Evolutionary conservation across 768 basidiomycete species (phyloP).

Genomic region (Leccinum obscurum): DNA sequence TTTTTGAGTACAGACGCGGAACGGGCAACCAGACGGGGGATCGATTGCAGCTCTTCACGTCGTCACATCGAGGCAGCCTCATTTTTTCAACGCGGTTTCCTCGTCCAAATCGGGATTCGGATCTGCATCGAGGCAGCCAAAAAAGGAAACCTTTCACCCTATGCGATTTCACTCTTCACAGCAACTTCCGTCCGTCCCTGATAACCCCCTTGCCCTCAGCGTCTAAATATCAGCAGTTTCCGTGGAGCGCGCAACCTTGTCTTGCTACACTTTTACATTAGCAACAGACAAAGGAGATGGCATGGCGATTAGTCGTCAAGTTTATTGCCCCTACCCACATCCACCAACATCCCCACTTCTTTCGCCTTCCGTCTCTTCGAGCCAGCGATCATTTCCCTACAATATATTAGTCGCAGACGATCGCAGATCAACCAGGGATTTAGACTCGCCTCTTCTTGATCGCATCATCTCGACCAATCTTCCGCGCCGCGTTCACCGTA

Average conservation of each 20-base stretch:
- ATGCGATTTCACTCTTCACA: conserved; percentile 1
- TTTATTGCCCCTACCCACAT: not conserved
- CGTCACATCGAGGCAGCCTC: conserved; percentile 42
- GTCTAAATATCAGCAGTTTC: not conserved
- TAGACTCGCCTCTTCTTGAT: conserved; percentile 64
- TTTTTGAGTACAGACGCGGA: conserved; percentile 33
- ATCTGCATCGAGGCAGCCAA: conserved; percentile 29
- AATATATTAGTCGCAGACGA: conserved; percentile 1
- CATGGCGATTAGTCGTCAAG: conserved; percentile 4
- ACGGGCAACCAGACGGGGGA: conserved; percentile 18
- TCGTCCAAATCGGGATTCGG: conserved; percentile 27
- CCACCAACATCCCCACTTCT: conserved; percentile 1
- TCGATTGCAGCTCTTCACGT: conserved; percentile 32
- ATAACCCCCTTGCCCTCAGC: not conserved
- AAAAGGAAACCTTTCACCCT: conserved; percentile 16
- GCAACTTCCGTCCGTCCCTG: not conserved
- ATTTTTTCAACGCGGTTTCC: conserved; percentile 30
- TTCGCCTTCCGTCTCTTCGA: conserved; percentile 66
- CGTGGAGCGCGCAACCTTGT: not conserved
- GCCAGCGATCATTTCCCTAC: conserved; percentile 76
- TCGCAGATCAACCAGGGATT: not conserved
- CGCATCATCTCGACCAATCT: conserved; percentile 66
- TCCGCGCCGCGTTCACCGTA: conserved; percentile 66
- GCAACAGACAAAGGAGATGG: conserved; percentile 11
- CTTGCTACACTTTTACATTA: conserved; percentile 1